Evolutionary conservation across 2,329 filamentous ascomycete species (phyloP).

Genomic region (Fusarium verrucosum): DNA sequence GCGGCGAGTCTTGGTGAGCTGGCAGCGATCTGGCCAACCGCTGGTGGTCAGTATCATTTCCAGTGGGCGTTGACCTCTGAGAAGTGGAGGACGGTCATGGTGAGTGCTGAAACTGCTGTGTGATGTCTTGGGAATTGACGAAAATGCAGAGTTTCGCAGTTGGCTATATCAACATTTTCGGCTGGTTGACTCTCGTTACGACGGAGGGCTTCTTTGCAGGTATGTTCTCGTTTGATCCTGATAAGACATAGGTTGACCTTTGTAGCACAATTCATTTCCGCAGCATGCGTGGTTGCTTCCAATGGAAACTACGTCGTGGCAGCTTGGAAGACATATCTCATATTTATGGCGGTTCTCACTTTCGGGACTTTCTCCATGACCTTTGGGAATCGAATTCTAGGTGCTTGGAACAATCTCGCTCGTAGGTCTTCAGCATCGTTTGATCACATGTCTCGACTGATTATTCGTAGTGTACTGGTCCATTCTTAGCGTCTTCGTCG

Average conservation of each 20-base stretch:
- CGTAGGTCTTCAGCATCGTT: slow-evolving; percentile 31
- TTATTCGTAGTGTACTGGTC: slow-evolving; percentile 52
- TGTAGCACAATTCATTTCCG: slow-evolving; percentile 55
- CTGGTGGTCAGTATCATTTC: slow-evolving; percentile 58
- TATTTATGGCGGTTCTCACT: slow-evolving; percentile 48
- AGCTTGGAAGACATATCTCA: slow-evolving; percentile 54
- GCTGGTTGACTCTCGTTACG: slow-evolving; percentile 57
- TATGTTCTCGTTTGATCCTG: neutral
- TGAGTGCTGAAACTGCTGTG: slow-evolving; percentile 2
- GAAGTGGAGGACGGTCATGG: slow-evolving; percentile 51
- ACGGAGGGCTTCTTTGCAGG: slow-evolving; percentile 56
- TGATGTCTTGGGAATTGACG: neutral
- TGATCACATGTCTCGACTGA: rapidly evolving
- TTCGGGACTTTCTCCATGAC: slow-evolving; percentile 49
- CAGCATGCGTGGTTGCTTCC: slow-evolving; percentile 53
- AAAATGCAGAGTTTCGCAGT: slow-evolving; percentile 52
- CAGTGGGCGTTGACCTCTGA: slow-evolving; percentile 53
- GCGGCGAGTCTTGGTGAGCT: slow-evolving; percentile 55
- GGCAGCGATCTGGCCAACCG: slow-evolving; percentile 57
- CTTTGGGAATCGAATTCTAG: slow-evolving; percentile 54
- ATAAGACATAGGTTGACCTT: neutral
- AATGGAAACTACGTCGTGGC: slow-evolving; percentile 50
- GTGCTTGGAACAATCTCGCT: slow-evolving; percentile 54
- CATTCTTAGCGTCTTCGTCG: slow-evolving; percentile 53
- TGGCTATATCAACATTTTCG: slow-evolving; percentile 55